phyloP scores from a whole-genome alignment of 805 yeast genomes.

The Ogataea neopini region DNA sequence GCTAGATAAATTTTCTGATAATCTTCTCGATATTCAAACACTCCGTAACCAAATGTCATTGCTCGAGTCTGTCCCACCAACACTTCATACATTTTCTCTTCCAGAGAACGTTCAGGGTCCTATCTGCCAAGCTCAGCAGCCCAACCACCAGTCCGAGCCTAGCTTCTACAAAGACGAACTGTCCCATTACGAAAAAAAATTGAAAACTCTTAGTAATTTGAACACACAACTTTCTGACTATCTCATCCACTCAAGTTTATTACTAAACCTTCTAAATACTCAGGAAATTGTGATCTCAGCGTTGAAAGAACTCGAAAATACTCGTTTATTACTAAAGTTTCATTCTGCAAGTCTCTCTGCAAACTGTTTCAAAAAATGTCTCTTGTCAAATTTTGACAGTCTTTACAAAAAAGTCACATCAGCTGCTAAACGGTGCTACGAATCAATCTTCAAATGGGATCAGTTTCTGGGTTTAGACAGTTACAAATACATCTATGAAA shows the following conservation, averaged over 20 bases:
- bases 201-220: conserved; percentile 22
- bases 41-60: conserved; percentile 1
- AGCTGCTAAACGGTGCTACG: conserved; percentile 5
- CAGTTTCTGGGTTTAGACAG: conserved; percentile 13
- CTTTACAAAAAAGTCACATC: conserved; percentile 2
- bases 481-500: conserved; percentile 10
- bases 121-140: not conserved
- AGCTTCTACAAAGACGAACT: conserved; percentile 10
- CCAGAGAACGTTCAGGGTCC: not conserved
- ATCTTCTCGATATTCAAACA: too few species aligned
- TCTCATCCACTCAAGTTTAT: conserved; percentile 12
- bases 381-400: conserved; percentile 9
- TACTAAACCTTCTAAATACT: conserved; percentile 14
- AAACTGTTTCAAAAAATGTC: conserved; percentile 19
- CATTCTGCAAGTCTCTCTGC: conserved; percentile 15
- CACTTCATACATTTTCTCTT: not conserved
- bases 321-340: conserved; percentile 13
- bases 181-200: conserved; percentile 11
- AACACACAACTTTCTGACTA: conserved; percentile 18
- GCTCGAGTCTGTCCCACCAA: conserved; percentile 1
- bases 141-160: not conserved
- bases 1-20: not conserved
- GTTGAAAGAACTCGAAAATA: conserved; percentile 15
- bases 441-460: conserved; percentile 17
- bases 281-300: conserved; percentile 13